Evolutionary conservation across 2,329 filamentous ascomycete genomes (phyloP).

Genomic region (Aspergillus floridensis): DNA sequence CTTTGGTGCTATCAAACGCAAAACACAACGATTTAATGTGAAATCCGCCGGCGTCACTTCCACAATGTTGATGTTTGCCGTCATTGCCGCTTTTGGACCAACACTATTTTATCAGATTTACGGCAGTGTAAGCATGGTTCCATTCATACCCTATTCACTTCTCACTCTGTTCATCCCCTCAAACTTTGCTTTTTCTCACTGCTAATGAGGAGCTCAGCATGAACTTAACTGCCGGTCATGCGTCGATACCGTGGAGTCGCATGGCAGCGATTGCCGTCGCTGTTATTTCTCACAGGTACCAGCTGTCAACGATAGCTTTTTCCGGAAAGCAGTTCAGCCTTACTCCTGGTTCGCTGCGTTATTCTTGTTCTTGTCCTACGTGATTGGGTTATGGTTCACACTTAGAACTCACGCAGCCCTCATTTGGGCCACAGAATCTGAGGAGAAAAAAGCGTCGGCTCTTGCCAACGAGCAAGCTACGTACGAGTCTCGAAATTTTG

Average conservation of each 20-base stretch:
- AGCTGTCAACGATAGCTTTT: slow-evolving; percentile 82
- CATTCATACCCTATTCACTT: neutral
- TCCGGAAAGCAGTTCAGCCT: slow-evolving; percentile 82
- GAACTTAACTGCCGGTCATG: slow-evolving; percentile 79
- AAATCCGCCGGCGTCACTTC: slow-evolving; percentile 94
- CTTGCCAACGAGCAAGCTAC: slow-evolving; percentile 28
- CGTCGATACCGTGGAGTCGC: slow-evolving; percentile 50
- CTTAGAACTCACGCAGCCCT: slow-evolving; percentile 92
- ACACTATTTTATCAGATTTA: slow-evolving; percentile 99
- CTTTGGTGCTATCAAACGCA: slow-evolving; percentile 94
- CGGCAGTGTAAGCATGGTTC: slow-evolving; percentile 64
- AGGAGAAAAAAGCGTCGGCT: slow-evolving; percentile 65
- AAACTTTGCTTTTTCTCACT: neutral
- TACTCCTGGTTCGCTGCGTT: slow-evolving; percentile 88
- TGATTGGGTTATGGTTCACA: slow-evolving; percentile 93
- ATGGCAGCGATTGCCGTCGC: slow-evolving; percentile 70
- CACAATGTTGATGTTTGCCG: slow-evolving; percentile 95
- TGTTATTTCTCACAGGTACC: slow-evolving; percentile 93
- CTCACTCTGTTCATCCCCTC: neutral
- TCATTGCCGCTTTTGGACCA: slow-evolving; percentile 91
- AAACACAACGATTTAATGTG: slow-evolving; percentile 97
- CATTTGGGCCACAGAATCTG: slow-evolving; percentile 86
- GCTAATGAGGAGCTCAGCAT: slow-evolving; percentile 57
- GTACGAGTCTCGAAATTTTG: slow-evolving; percentile 36
- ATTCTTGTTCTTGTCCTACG: slow-evolving; percentile 85